Base-by-base conservation (phyloP, 345 rosid species). In the Viola odorata region DNA sequence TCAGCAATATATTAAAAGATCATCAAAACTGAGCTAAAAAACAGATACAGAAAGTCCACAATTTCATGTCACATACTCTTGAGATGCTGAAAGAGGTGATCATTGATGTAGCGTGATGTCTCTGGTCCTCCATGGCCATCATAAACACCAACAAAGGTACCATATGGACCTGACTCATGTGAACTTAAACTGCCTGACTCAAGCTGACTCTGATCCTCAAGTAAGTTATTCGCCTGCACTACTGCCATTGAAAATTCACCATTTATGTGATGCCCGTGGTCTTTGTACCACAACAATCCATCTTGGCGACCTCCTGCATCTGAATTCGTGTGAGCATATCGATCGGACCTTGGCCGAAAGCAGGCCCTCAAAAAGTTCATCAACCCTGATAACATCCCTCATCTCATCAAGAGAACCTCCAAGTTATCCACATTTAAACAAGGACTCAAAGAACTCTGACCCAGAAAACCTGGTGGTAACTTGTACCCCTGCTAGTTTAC, bases 241-340 rank as follows among this genome's bases (percentile, higher is more conserved):
- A 89, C 96, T 23, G 96, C 89, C 95, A 89, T 89, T 5, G 96
- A 89, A 72, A 89, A 89, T 61, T 89, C 96, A 70, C 96, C 96
- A 79, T 41, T 77, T 10, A 79, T 52, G 69, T 89, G 95, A 17
- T 86, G 95, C 48, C 89, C 96, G 9, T 66, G 63, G 73, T 89
- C 96, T 60, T 82, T 77, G 82, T 70, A 89, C 96, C 96, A 89
- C 56, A 89, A 70, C 3, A 89, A 72, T 41, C 96, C 96, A 37
- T 89, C 96, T 72, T 83, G 96, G 45, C 85, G 95, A 68, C 91
- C 91, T 41, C 70, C 72, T 14, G 89, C 64, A 38, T 89, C 94
- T 5, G 87, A 81, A 61, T 49, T 72, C 13, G 69, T 49, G 75
- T 80, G 84, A 63, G 69, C 83, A 71, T 80, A 75, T 15, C 75